Base-by-base conservation (phyloP, 768 basidiomycete genomes). In the Boletus rubescentipes region DNA sequence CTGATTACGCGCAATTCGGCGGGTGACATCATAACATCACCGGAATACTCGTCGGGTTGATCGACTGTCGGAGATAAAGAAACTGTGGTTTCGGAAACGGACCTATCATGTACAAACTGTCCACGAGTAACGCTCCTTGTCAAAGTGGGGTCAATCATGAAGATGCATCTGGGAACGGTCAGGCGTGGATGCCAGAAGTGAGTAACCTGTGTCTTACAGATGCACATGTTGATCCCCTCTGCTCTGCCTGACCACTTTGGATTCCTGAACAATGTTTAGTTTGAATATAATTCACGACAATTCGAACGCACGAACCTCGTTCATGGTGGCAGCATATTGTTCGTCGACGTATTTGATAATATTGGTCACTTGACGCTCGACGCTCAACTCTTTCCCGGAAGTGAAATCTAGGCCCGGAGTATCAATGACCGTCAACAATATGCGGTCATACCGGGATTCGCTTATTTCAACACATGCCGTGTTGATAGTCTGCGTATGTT, bases 141-240 rank as follows among this genome's bases (percentile, higher is more conserved):
- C 75, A 82, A 77, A 61, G 92, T 80, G 12, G 91, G 91, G 64
- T 93, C 89, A 63, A 92, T 79, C 81, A 92, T 79, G 71, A 93
- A 93, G 55, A 93, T 89, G 67, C 87, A 91, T 42, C 90, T 91
- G 54, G 49, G 23, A 49, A 46, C 21, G 51, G 58, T 67, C 54
- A 63, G 62, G 48, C 47, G 37, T 41, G 21, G n/a, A 20, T 40
- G 26, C 35, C 37, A 38, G 41, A 46, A 18, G 35, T 6, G 14
- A 51, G 40, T 23, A 20, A 50, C 15, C 40, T 16, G 9, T 18
- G 29, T 31, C 21, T 71, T 68, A 92, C 90, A 93, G 72, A 72
- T 94, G 91, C 61, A 94, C 86, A 61, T 93, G 92, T 61, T 91
- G 89, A 72, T 94, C 91, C 45, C 89, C 91, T 73, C 87, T 91